A percentile compares a stretch with the other conserved stretches of the same genome.
Evolutionary conservation across 116 monocot genomes (phyloP).

Genomic region (Iris pallida): DNA sequence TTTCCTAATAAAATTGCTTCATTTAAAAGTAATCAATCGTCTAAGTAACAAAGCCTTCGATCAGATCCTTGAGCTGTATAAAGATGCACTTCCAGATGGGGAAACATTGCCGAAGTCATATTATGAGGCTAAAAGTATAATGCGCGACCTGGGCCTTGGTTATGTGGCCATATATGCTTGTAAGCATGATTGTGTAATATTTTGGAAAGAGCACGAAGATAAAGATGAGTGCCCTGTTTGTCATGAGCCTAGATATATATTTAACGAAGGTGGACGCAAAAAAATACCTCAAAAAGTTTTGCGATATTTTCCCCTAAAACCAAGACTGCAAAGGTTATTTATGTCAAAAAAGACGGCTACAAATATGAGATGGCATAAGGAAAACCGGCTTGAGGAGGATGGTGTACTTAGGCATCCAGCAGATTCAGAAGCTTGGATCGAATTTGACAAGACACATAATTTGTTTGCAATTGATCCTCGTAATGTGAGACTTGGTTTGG

Average conservation of each 20-base stretch:
- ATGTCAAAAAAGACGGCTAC: neutral
- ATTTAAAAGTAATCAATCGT: neutral
- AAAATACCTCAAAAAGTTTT: constrained; percentile 5
- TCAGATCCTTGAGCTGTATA: neutral
- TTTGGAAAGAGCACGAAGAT: neutral
- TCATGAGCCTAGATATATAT: neutral
- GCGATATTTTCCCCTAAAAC: constrained; percentile 15
- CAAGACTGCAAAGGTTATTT: constrained; percentile 7
- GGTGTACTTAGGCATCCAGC: constrained; percentile 4
- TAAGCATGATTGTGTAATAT: neutral
- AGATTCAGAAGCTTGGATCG: constrained; percentile 7
- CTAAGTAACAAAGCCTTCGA: neutral
- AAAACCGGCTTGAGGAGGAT: neutral
- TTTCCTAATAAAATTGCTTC: neutral
- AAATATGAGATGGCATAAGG: constrained; percentile 11
- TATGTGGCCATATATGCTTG: neutral
- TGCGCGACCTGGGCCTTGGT: neutral
- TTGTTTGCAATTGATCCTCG: constrained; percentile 3
- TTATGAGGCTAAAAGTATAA: neutral
- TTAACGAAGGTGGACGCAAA: neutral
- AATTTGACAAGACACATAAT: neutral
- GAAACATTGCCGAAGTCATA: neutral
- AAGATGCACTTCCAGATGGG: neutral
- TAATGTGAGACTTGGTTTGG: constrained; percentile 8
- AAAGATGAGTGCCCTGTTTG: neutral